Percentiles rank a stretch among this genome's conserved stretches.
These are phyloP conservation scores for Helicostylum pulchrum DNA, from an alignment of 192 early-diverging fungal species.

Conservation along the genomic window DNA sequence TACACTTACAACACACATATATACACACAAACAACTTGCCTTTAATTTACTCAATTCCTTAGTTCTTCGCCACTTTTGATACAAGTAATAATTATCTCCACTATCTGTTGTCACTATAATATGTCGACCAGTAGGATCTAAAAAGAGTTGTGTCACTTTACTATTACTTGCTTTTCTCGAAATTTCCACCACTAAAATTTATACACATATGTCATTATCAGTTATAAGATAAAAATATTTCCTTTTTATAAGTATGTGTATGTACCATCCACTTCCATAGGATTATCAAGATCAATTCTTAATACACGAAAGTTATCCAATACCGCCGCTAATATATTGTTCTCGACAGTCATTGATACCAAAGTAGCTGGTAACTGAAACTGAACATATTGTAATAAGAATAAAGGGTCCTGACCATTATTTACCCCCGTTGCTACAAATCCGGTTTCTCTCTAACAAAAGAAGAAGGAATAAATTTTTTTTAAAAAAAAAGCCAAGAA, in stretches of 20 bases:
- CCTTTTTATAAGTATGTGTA: background rate
- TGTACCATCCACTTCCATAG: constrained; percentile 71
- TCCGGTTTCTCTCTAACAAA: constrained; percentile 46
- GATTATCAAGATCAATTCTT: constrained; percentile 86
- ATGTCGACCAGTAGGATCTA: constrained; percentile 87
- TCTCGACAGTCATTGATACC: constrained; percentile 72
- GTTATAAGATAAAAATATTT: background rate
- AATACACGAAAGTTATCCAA: constrained; percentile 71
- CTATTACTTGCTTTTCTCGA: constrained; percentile 52
- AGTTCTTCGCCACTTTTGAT: constrained; percentile 79
- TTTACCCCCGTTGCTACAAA: constrained; percentile 43
- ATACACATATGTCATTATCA: background rate
- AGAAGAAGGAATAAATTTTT: background rate
- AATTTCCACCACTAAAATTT: constrained; percentile 63
- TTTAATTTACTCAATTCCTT: constrained; percentile 73
- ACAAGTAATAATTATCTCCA: constrained; percentile 90
- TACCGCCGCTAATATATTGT: constrained; percentile 79
- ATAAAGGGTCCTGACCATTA: constrained; percentile 53
- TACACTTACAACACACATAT: background rate
- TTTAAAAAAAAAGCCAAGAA: background rate
- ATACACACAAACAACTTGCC: constrained; percentile 34
- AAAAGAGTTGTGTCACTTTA: constrained; percentile 63
- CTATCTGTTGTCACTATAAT: constrained; percentile 80
- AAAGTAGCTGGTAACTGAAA: constrained; percentile 79
- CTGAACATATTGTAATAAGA: constrained; percentile 85